phyloP scores from a whole-genome alignment of 331 rosid genomes.

The Phaseolus coccineus region DNA sequence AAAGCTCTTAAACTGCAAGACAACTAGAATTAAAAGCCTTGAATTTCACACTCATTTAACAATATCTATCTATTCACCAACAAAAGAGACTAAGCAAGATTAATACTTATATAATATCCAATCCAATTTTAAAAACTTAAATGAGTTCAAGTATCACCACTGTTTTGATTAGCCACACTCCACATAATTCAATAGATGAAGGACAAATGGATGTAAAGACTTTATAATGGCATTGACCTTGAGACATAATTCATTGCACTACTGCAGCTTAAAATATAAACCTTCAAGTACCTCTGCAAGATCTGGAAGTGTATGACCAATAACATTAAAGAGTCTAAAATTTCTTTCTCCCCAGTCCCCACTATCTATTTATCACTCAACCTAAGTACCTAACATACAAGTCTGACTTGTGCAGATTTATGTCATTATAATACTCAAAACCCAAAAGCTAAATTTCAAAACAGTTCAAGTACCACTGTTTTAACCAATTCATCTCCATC shows the following conservation, averaged over 20 bases:
- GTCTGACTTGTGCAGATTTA: constrained; percentile 15
- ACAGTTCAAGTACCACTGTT: constrained; percentile 7
- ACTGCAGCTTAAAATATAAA: constrained; percentile 28
- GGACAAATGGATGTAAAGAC: not conserved
- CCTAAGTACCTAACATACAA: constrained; percentile 11
- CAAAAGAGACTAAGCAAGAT: constrained; percentile 29
- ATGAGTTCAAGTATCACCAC: constrained; percentile 28
- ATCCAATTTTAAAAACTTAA: constrained; percentile 19
- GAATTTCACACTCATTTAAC: constrained; percentile 22
- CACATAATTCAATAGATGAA: constrained; percentile 21
- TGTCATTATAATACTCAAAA: constrained; percentile 1
- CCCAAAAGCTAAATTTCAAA: constrained; percentile 1
- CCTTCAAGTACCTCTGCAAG: constrained; percentile 25
- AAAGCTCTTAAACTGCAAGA: constrained; percentile 24
- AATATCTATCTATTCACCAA: constrained; percentile 7
- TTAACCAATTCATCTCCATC: constrained; percentile 25
- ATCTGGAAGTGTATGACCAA: constrained; percentile 13
- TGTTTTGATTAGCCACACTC: constrained; percentile 15
- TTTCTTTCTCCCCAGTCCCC: constrained; percentile 25
- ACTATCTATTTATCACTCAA: constrained; percentile 20
- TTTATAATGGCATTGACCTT: constrained; percentile 11
- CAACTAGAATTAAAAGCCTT: constrained; percentile 31
- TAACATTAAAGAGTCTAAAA: constrained; percentile 25
- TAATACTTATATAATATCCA: constrained; percentile 6
- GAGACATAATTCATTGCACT: constrained; percentile 5